Base-by-base conservation (phyloP, 768 basidiomycete genomes). In the Suillus variegatus region DNA sequence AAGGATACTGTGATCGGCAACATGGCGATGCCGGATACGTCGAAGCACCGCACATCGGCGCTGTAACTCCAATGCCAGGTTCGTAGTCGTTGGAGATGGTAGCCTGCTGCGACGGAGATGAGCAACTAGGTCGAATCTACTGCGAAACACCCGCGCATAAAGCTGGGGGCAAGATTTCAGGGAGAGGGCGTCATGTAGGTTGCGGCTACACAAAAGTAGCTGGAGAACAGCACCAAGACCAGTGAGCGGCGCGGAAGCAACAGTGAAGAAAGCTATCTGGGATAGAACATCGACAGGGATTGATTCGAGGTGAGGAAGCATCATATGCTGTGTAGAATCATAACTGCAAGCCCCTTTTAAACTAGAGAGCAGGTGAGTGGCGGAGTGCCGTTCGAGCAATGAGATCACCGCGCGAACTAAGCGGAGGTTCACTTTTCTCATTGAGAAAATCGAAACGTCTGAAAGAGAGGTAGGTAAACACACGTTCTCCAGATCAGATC, bases 221-320 rank as follows among this genome's bases (percentile, higher is more conserved):
- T 74, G 70, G 40, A 80, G 71, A 65, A 91, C 73, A 54, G 78
- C 71, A 46, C 67, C 73, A 14, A 83, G 85, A 13, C 84, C 71
- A 0, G 77, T 78, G 18, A 77, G 74, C 25, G 76, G 69, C 4
- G 80, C 79, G 2, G 75, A 72, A 14, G 82, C 76, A 40, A 79
- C 80, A 38, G 79, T 76, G 51, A 84, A 77, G 66, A 82, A 78
- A 14, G 86, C 86, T 41, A 90, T 81, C 67, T 84, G 76, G 52
- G 83, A 83, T 20, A 90, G 81, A 67, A 91, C 74, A 69, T 90
- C 87, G 69, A 75, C 75, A 25, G 88, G 87, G 44, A 88, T 71
- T 3, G 69, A 73, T 62, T 86, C 82, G 58, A 90, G 75, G 60
- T 70, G 72, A 65, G 83, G 81, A 67, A 76, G 40, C 85, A 85